Conservation (phyloP, 2,329 filamentous ascomycete species). For the Penicillium sp. region DNA sequence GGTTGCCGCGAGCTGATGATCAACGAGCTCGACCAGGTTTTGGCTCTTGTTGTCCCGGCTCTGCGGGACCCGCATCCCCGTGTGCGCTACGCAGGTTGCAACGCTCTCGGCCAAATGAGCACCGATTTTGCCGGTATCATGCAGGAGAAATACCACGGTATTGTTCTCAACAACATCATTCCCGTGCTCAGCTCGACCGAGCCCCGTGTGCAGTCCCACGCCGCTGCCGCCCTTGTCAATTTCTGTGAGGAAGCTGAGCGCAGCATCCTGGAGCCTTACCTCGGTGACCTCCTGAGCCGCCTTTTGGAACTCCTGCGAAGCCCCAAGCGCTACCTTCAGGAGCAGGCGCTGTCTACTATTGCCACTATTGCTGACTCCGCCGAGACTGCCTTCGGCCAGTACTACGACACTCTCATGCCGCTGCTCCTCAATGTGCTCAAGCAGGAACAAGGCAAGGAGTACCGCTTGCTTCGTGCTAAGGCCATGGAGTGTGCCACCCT, state of each 20-base stretch:
- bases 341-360: slow-evolving; percentile 95
- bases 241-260: slow-evolving; percentile 99
- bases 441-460: slow-evolving; percentile 89
- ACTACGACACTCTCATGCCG: slow-evolving; percentile 95
- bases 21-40: slow-evolving; percentile 84
- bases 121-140: slow-evolving; percentile 97
- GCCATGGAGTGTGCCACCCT: slow-evolving; percentile 98
- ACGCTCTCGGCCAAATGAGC: slow-evolving; percentile 98
- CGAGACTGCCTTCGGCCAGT: slow-evolving; percentile 88
- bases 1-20: slow-evolving; percentile 95
- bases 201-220: slow-evolving; percentile 91
- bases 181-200: slow-evolving; percentile 86
- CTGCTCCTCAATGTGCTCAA: slow-evolving; percentile 82
- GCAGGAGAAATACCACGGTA: slow-evolving; percentile 90
- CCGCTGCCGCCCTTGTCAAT: slow-evolving; percentile 95
- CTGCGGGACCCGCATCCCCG: slow-evolving; percentile 85
- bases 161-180: slow-evolving; percentile 83
- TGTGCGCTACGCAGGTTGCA: slow-evolving; percentile 95
- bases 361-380: slow-evolving; percentile 98
- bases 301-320: slow-evolving; percentile 84
- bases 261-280: slow-evolving; percentile 80
- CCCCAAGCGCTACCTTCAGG: slow-evolving; percentile 92
- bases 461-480: slow-evolving; percentile 84
- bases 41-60: slow-evolving; percentile 89
- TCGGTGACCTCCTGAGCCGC: slow-evolving; percentile 78